These are phyloP conservation scores for Elsinoe perseae DNA, from an alignment of 2,329 filamentous ascomycete genomes.

Conservation along the genomic window DNA sequence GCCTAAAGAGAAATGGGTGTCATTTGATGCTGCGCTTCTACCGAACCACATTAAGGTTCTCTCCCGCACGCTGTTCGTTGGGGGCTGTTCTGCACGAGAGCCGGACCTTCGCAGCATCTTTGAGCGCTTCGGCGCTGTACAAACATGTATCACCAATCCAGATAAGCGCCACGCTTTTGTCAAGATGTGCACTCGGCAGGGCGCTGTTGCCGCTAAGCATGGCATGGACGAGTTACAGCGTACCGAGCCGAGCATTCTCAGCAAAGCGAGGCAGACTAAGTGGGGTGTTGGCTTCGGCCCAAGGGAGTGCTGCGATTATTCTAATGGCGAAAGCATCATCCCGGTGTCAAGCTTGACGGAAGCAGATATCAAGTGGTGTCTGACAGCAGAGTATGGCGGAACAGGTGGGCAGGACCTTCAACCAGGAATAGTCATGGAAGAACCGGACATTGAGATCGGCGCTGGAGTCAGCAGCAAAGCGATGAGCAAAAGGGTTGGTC, in stretches of 20 bases:
- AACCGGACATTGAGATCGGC: constrained; percentile 97
- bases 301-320: constrained; percentile 93
- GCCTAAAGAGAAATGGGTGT: constrained; percentile 58
- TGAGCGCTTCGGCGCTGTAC: constrained; percentile 72
- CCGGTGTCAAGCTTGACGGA: constrained; percentile 89
- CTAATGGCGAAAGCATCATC: constrained; percentile 84
- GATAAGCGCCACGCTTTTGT: constrained; percentile 98
- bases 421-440: constrained; percentile 80
- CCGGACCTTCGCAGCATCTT: constrained; percentile 76
- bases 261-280: constrained; percentile 64
- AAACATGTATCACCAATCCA: constrained; percentile 96
- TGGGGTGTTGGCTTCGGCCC: constrained; percentile 98
- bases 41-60: constrained; percentile 80
- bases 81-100: constrained; percentile 76
- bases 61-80: constrained; percentile 92
- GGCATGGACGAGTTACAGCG: constrained; percentile 91
- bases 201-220: constrained; percentile 75
- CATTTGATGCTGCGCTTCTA: constrained; percentile 67
- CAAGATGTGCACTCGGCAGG: constrained; percentile 88
- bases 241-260: constrained; percentile 61
- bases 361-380: constrained; percentile 93
- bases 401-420: constrained; percentile 78
- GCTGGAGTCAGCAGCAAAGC: constrained; percentile 90
- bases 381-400: constrained; percentile 86
- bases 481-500: constrained; percentile 32